Conservation (phyloP, 257 asterid species). For the Paulownia fortunei region DNA sequence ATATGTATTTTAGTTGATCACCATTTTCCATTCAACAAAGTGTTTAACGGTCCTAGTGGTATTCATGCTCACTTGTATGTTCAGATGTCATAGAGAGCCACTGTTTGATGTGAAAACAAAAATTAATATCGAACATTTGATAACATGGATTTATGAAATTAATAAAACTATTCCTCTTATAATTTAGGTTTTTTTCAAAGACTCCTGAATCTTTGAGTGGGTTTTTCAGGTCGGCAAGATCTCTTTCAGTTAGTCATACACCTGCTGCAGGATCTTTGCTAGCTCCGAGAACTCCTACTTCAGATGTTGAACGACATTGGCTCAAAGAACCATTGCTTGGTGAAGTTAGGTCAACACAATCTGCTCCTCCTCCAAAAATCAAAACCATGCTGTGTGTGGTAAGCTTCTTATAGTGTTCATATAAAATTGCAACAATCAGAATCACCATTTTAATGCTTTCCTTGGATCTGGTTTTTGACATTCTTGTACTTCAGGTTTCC, state of each 20-base stretch:
- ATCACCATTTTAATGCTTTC: conserved; percentile 14
- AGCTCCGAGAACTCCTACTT: conserved; percentile 39
- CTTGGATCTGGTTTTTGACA: conserved; percentile 21
- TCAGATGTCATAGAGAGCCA: neutral
- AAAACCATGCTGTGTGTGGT: conserved; percentile 72
- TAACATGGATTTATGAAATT: neutral
- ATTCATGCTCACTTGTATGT: neutral
- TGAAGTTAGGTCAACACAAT: conserved; percentile 39
- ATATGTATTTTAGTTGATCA: neutral
- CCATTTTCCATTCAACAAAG: too few species aligned
- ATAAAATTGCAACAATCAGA: neutral
- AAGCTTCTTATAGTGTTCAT: conserved; percentile 31
- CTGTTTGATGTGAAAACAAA: neutral
- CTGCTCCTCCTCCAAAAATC: conserved; percentile 51
- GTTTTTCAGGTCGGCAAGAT: conserved; percentile 78
- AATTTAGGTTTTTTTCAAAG: neutral
- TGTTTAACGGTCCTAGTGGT: neutral
- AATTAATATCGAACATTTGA: neutral
- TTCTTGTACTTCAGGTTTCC: conserved; percentile 54
- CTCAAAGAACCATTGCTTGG: conserved; percentile 57
- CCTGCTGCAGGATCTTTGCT: conserved; percentile 54
- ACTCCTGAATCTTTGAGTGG: conserved; percentile 11
- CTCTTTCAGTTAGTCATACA: conserved; percentile 59
- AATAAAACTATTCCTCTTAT: neutral
- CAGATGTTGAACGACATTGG: conserved; percentile 44